A percentile compares a stretch with the other conserved stretches of the same genome.
Conservation (phyloP, 495 filamentous ascomycete genomes). For the Penicillium steckii region DNA sequence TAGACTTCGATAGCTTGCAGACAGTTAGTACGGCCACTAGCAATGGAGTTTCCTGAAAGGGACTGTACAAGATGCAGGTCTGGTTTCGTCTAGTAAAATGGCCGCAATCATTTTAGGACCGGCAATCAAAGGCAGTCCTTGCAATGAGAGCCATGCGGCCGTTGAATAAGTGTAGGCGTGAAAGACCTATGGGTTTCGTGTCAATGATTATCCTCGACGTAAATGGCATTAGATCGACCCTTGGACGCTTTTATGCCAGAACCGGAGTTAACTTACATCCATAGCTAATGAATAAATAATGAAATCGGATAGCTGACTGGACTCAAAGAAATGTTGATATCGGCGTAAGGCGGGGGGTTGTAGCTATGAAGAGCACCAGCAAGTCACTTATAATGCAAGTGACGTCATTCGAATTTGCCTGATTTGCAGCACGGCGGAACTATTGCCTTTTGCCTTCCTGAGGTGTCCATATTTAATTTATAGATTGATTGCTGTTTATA, state of each 20-base stretch:
- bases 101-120: conserved; percentile 66
- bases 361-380: neutral
- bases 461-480: too few relatives aligned
- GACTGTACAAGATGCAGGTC: conserved; percentile 52
- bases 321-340: neutral
- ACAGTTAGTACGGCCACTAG: neutral
- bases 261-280: conserved; percentile 12
- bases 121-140: conserved; percentile 62
- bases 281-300: neutral
- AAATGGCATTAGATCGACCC: neutral
- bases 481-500: too few relatives aligned
- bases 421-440: conserved; percentile 5
- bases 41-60: neutral
- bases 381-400: neutral
- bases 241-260: neutral
- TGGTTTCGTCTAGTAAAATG: conserved; percentile 57
- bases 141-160: conserved; percentile 63
- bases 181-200: conserved; percentile 49
- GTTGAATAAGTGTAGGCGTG: conserved; percentile 65
- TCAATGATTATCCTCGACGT: neutral
- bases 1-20: conserved; percentile 65
- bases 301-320: neutral
- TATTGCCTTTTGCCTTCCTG: too few relatives aligned
- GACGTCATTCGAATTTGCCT: conserved; percentile 16
- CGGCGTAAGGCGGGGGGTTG: neutral